These are phyloP conservation scores for Rosa rugosa DNA, from an alignment of 306 rosid species.

Conservation along the genomic window DNA sequence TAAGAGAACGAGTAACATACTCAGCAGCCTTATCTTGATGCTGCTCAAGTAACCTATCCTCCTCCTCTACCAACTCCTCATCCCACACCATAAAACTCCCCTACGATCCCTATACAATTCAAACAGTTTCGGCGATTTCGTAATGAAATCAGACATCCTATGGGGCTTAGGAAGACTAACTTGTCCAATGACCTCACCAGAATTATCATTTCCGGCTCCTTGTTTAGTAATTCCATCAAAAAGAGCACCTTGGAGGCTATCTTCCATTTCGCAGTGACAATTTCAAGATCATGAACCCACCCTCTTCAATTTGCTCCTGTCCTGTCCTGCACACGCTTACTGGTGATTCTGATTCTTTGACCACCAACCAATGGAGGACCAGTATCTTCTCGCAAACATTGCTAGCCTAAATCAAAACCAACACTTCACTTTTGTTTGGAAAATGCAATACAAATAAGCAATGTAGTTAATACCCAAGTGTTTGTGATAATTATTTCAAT, in stretches of 20 bases:
- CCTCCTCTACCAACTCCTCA: conserved; percentile 60
- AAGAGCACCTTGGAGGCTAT: conserved; percentile 49
- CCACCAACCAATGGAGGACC: conserved; percentile 10
- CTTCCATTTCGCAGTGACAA: conserved; percentile 75
- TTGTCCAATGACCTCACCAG: conserved; percentile 58
- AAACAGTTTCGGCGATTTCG: conserved; percentile 60
- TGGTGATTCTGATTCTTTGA: conserved; percentile 29
- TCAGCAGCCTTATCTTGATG: conserved; percentile 65
- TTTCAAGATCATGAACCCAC: conserved; percentile 68
- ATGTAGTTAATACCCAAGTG: not conserved
- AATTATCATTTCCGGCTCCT: conserved; percentile 69
- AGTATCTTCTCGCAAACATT: conserved; percentile 3
- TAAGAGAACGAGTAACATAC: conserved; percentile 60
- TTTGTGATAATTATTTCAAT: not conserved
- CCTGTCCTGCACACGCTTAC: conserved; percentile 54
- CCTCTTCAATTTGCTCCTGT: conserved; percentile 58
- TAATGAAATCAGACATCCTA: conserved; percentile 62
- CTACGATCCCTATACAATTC: conserved; percentile 54
- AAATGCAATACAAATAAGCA: not conserved
- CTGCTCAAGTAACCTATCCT: conserved; percentile 40
- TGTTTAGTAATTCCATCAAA: conserved; percentile 60
- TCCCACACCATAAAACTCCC: conserved; percentile 69
- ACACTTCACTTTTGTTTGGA: too few species aligned
- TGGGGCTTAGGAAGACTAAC: conserved; percentile 74
- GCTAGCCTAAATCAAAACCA: not conserved